These are phyloP conservation scores for Hypseocharis bilobata DNA, from an alignment of 441 rosid genomes.

Conservation along the genomic window DNA sequence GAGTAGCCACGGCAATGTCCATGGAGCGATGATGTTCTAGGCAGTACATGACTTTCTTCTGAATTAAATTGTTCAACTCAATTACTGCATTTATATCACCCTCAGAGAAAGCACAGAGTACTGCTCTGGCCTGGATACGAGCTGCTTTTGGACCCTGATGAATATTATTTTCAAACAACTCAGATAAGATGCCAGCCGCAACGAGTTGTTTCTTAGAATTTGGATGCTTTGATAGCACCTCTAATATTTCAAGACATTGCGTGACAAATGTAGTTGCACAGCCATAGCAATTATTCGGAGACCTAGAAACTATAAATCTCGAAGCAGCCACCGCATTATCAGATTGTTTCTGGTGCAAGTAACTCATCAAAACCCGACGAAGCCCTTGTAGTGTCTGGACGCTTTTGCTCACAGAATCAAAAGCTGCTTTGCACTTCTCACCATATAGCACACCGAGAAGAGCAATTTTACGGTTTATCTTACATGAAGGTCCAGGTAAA, in stretches of 20 bases:
- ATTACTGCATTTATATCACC: slow-evolving; percentile 81
- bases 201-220: slow-evolving; percentile 88
- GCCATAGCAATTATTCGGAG: slow-evolving; percentile 96
- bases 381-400: slow-evolving; percentile 99
- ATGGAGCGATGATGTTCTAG: slow-evolving; percentile 99
- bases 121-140: slow-evolving; percentile 91
- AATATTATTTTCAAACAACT: slow-evolving; percentile 94
- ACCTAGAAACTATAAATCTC: slow-evolving; percentile 82
- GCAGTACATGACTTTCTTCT: slow-evolving; percentile 97
- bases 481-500: slow-evolving; percentile 96
- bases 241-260: slow-evolving; percentile 95
- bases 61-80: slow-evolving; percentile 85
- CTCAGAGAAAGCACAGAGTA: slow-evolving; percentile 91
- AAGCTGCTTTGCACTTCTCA: slow-evolving; percentile 99
- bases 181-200: slow-evolving; percentile 80
- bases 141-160: slow-evolving; percentile 97
- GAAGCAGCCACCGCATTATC: slow-evolving; percentile 57
- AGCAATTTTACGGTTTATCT: slow-evolving; percentile 97
- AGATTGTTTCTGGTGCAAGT: slow-evolving; percentile 90
- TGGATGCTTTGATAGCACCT: slow-evolving; percentile 73
- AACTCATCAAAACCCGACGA: slow-evolving; percentile 92
- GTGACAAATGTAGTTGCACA: slow-evolving; percentile 94
- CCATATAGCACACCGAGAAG: slow-evolving; percentile 99
- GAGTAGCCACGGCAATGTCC: slow-evolving; percentile 92
- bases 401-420: slow-evolving; percentile 99